Conservation (phyloP, 2,329 filamentous ascomycete species). For the Colletotrichum liaoningense region DNA sequence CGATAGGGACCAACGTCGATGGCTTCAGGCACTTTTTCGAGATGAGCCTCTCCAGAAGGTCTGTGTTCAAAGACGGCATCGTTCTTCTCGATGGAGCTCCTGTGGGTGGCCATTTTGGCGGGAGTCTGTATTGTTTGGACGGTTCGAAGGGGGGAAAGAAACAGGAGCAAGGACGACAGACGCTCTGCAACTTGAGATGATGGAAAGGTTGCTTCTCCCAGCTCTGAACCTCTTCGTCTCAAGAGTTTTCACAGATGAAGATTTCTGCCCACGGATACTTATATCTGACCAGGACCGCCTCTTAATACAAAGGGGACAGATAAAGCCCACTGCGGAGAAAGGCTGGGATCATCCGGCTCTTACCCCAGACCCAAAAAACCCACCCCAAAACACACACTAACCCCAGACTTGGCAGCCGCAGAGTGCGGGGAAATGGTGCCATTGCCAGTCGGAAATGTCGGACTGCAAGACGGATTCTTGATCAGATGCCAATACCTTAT, state of each 20-base stretch:
- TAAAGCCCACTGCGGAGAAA: not conserved
- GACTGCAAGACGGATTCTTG: not conserved
- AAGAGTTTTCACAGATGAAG: not conserved
- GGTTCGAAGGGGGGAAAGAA: too few species aligned
- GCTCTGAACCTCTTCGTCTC: not conserved
- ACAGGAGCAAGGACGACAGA: not conserved
- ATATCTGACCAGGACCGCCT: not conserved
- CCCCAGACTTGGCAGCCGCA: constrained; percentile 3
- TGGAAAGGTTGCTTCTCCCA: not conserved
- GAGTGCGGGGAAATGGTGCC: constrained; percentile 23
- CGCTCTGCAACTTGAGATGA: not conserved
- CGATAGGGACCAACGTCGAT: constrained; percentile 44
- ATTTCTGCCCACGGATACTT: not conserved
- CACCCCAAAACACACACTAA: not conserved
- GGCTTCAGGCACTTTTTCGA: constrained; percentile 37
- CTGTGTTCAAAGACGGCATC: constrained; percentile 26
- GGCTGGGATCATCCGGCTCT: not conserved
- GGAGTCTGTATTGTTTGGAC: not conserved
- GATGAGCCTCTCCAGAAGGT: constrained; percentile 6
- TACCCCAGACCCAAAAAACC: not conserved
- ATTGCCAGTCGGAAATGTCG: not conserved
- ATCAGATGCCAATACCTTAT: constrained; percentile 8
- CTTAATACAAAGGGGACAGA: not conserved
- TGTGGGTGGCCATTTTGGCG: constrained; percentile 8
- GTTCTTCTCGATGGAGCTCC: constrained; percentile 30